A percentile compares a stretch with the other conserved stretches of the same genome.
Evolutionary conservation across 345 rosid genomes (phyloP).

Genomic region (Noccaea caerulescens): DNA sequence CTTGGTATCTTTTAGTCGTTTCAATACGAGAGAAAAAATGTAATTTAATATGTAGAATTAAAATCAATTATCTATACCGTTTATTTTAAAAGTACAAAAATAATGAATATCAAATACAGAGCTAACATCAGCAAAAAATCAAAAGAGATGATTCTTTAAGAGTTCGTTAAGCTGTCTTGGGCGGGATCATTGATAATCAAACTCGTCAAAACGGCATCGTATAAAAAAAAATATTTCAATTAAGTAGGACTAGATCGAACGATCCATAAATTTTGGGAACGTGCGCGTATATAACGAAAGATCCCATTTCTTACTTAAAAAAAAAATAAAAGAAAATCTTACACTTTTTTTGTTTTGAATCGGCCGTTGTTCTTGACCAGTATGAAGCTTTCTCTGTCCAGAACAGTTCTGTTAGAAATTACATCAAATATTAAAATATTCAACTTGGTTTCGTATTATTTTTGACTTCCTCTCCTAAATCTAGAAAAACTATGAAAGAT

Average conservation of each 20-base stretch:
- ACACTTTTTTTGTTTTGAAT: slow-evolving; percentile 23
- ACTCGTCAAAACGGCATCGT: slow-evolving; percentile 23
- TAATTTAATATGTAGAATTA: background rate
- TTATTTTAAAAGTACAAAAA: background rate
- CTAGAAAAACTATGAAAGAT: slow-evolving; percentile 31
- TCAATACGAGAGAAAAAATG: slow-evolving; percentile 1
- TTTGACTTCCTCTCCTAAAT: slow-evolving; percentile 43
- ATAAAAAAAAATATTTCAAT: background rate
- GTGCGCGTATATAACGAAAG: slow-evolving; percentile 39
- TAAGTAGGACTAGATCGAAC: slow-evolving; percentile 6
- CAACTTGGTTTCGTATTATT: slow-evolving; percentile 22
- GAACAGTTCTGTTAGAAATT: slow-evolving; percentile 28
- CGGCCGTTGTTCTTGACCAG: slow-evolving; percentile 46
- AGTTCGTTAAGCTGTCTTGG: slow-evolving; percentile 31
- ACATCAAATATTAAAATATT: slow-evolving; percentile 21
- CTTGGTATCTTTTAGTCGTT: background rate
- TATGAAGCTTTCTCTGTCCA: slow-evolving; percentile 29
- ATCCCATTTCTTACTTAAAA: slow-evolving; percentile 7
- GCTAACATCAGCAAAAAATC: background rate
- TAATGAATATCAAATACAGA: background rate
- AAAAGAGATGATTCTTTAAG: background rate
- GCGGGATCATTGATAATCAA: slow-evolving; percentile 34
- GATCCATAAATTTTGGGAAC: slow-evolving; percentile 36
- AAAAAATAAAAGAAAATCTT: background rate
- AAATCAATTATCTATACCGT: slow-evolving; percentile 6